phyloP scores from a whole-genome alignment of 768 basidiomycete species.

The Cyclocybe cylindracea region DNA sequence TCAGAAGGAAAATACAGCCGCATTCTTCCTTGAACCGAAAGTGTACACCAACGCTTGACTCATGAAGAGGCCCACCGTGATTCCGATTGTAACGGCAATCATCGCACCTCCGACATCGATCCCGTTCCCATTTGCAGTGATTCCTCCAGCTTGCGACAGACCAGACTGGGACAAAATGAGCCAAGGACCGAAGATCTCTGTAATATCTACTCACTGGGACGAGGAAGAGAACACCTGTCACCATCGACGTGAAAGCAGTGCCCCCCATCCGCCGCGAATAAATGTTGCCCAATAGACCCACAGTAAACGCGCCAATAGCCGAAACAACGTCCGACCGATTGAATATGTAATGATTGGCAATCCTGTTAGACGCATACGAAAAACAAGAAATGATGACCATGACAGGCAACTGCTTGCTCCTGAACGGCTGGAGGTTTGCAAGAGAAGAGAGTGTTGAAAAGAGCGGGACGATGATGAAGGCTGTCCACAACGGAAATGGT shows the following conservation, averaged over 20 bases:
- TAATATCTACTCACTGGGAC: conserved; percentile 65
- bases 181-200: not conserved
- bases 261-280: conserved; percentile 84
- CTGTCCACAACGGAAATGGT: conserved; percentile 77
- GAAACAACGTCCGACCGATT: conserved; percentile 83
- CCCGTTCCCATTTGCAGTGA: conserved; percentile 77
- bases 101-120: conserved; percentile 87
- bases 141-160: conserved; percentile 83
- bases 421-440: conserved; percentile 76
- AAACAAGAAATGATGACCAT: conserved; percentile 87
- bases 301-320: conserved; percentile 82
- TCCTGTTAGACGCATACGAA: conserved; percentile 77
- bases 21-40: conserved; percentile 82
- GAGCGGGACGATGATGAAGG: conserved; percentile 73
- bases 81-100: conserved; percentile 89
- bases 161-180: conserved; percentile 55
- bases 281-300: conserved; percentile 75
- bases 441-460: conserved; percentile 75
- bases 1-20: conserved; percentile 84
- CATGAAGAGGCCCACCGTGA: conserved; percentile 88
- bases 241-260: conserved; percentile 90
- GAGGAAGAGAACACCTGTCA: conserved; percentile 83
- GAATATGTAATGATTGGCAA: conserved; percentile 84
- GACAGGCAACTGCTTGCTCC: conserved; percentile 69
- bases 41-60: conserved; percentile 86